Evolutionary conservation across 805 yeast species (phyloP).

Genomic region (Brettanomyces naardenensis): DNA sequence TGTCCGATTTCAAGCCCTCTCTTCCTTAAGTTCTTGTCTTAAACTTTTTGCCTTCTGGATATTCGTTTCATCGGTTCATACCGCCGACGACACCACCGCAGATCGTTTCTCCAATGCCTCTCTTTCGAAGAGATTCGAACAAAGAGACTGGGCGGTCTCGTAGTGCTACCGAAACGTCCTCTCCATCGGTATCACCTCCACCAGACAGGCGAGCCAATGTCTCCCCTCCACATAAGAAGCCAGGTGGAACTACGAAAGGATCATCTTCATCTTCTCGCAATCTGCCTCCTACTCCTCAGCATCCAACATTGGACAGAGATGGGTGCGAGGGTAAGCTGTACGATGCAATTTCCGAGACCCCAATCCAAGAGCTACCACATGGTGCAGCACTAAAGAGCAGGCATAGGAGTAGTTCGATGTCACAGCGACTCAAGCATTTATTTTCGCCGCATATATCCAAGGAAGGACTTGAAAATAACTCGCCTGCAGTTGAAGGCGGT

Average conservation of each 20-base stretch:
- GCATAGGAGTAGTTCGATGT: slow-evolving; percentile 22
- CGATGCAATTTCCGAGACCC: slow-evolving; percentile 15
- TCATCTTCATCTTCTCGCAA: background rate
- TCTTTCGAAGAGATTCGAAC: slow-evolving; percentile 8
- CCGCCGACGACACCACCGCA: too few species aligned
- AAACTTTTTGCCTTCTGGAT: too few species aligned
- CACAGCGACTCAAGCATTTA: slow-evolving; percentile 23
- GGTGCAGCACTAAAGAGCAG: slow-evolving; percentile 2
- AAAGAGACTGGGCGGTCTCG: slow-evolving; percentile 1
- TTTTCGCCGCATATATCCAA: slow-evolving; percentile 11
- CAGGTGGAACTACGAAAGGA: background rate
- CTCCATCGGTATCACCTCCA: background rate
- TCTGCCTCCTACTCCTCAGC: background rate
- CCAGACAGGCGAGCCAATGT: background rate
- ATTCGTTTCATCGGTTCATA: too few species aligned
- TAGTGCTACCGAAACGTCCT: background rate
- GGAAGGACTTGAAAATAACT: too few species aligned
- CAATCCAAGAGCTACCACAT: slow-evolving; percentile 12
- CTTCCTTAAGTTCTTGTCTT: too few species aligned
- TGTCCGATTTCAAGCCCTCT: too few species aligned
- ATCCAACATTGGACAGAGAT: too few species aligned
- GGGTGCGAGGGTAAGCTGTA: slow-evolving; percentile 21
- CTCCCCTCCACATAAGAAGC: background rate
- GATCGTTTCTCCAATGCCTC: slow-evolving; percentile 7
- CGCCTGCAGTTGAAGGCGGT: background rate